Base-by-base conservation (phyloP, 805 yeast genomes). In the Ogataea wickerhamii region DNA sequence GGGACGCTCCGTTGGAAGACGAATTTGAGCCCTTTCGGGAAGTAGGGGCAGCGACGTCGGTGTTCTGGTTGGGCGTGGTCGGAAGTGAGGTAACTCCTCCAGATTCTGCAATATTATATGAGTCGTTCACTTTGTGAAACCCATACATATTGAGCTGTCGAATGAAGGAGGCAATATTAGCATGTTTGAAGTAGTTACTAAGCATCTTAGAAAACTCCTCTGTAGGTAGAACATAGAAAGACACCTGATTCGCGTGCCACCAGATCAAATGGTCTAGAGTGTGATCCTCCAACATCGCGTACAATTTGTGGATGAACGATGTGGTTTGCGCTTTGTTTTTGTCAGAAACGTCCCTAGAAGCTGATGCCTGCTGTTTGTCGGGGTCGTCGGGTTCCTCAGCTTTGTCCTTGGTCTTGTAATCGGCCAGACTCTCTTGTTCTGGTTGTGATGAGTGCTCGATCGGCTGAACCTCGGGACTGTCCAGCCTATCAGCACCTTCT, bases 211-310 rank as follows among this genome's bases (percentile, higher is more conserved):
- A 77, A 54, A 93, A 89, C 58, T 82, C 89, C 58, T 89, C 96
- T 35, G 83, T 82, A 0, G 96, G 96, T 4, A 75, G 64, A n/a
- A 91, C 77, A 39, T 78, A 74, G 52, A 93, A 93, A 4, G 89
- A 76, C 34, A 51, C 41, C 46, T 80, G 85, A 43, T 76, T 75
- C 8, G 78, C 53, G 8, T 76, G 69, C 97, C 98, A 91, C 80
- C 91, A 81, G 18, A 91, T 91, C 26, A 91, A 70, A 55, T 83
- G 93, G 40, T 74, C 66, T 23, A 91, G 66, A 20, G 74, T 62
- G 2, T 68, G 67, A 56, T 91, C 96, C 51, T 89, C 95, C 34
- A 91, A 72, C 94, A 91, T 91, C 46, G 82, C 79, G 68, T 86
- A 89, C 18, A 91, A 73, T 58, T 91, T 91, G 63, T 89, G 96